Base-by-base conservation (phyloP, 106 monocot genomes). In the Posidonia australis region DNA sequence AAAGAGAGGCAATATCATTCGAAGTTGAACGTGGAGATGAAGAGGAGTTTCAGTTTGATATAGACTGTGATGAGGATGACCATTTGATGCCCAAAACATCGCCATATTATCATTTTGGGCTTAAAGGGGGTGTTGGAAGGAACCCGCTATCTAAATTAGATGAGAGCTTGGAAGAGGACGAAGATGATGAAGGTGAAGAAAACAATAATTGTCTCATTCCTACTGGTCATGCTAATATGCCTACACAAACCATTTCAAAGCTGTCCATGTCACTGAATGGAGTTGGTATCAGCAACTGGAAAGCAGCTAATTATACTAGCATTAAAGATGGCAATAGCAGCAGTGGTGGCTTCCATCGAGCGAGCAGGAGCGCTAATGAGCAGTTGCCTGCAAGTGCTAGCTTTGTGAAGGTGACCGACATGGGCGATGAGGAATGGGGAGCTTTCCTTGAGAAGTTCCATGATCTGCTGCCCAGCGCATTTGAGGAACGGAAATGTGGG, bases 381-480 rank as follows among this genome's bases (percentile, higher is more conserved):
- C 73, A 74, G 30, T 16, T 92, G 62, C 76, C 78, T 0, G 44
- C 60, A 2, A 84, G 92, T 51, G 26, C 62, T 10, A 81, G 82
- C 67, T 92, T 85, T 53, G 88, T 92, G 62, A 80, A 72, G 70
- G 46, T 92, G 44, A 77, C 78, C 4, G 92, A 92, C 59, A 92
- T 88, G 92, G 58, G 71, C 0, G 77, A 82, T 26, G 92, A 85
- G n/a, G 92, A 92, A 26, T 92, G 92, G 92, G 67, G 24, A 9
- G 70, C 77, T 0, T 92, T 92, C 63, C 84, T 88, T 20, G 85
- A 85, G 43, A 88, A 74, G 74, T 88, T 88, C 62, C 82, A 77
- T 58, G 85, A 79, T 49, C 68, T 84, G 41, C 65, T 84, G 46
- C 63, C 51, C 5, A 68, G 28, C 4, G 75, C 77, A 1, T 80